Evolutionary conservation across 140 eudicot species (phyloP).

Genomic region (Bidens hawaiensis): DNA sequence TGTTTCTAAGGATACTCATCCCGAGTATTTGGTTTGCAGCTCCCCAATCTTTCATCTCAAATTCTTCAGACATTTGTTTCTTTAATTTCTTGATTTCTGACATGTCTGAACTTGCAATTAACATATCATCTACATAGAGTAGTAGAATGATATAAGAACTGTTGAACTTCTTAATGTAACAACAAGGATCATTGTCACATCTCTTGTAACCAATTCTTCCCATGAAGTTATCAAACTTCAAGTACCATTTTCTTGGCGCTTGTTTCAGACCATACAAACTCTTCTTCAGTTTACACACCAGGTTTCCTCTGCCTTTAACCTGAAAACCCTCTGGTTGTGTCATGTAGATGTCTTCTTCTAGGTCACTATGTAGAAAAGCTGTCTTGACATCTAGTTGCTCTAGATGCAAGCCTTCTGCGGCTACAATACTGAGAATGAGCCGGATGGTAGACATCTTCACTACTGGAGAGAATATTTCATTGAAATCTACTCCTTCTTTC

Average conservation of each 20-base stretch:
- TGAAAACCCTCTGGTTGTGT: conserved; percentile 1
- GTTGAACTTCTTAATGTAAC: neutral
- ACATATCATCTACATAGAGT: too few relatives aligned
- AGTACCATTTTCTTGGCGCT: neutral
- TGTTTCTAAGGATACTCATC: too few relatives aligned
- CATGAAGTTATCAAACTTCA: neutral
- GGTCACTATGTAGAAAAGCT: neutral
- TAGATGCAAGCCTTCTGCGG: too few relatives aligned
- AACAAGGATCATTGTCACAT: neutral
- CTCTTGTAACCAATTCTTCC: neutral
- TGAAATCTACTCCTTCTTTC: too few relatives aligned
- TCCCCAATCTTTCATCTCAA: too few relatives aligned
- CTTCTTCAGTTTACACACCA: neutral
- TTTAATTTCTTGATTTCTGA: too few relatives aligned
- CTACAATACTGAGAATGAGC: neutral
- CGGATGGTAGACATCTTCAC: too few relatives aligned
- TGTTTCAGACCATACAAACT: neutral
- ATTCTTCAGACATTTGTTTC: too few relatives aligned
- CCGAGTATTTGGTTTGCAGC: too few relatives aligned
- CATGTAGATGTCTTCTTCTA: neutral
- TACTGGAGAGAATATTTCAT: too few relatives aligned
- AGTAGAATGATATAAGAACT: neutral
- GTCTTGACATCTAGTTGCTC: too few relatives aligned
- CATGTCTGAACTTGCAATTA: too few relatives aligned
- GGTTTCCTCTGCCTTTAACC: neutral